A percentile compares a stretch with the other conserved stretches of the same genome.
These are phyloP conservation scores for Tylopilus orsonianus DNA, from an alignment of 1,284 basidiomycete species.

Conservation along the genomic window DNA sequence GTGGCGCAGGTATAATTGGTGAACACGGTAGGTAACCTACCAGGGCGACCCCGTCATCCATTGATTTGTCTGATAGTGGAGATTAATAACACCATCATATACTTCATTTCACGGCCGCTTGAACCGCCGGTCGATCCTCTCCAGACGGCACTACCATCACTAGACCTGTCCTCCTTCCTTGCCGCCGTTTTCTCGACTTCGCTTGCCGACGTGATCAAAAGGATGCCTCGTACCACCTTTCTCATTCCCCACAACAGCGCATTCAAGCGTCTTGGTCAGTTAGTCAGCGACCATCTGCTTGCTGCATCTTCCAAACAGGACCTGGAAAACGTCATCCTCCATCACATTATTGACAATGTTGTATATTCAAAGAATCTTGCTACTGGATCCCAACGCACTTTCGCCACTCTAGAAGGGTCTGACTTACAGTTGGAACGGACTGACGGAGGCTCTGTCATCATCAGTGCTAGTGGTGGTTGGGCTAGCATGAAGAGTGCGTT, in stretches of 20 bases:
- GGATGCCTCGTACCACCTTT: slow-evolving; percentile 73
- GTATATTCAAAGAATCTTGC: slow-evolving; percentile 69
- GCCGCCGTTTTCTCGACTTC: slow-evolving; percentile 86
- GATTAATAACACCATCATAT: slow-evolving; percentile 80
- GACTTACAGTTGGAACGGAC: slow-evolving; percentile 62
- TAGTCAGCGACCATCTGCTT: slow-evolving; percentile 88
- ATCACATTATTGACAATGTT: slow-evolving; percentile 80
- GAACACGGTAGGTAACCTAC: slow-evolving; percentile 59
- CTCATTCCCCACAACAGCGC: slow-evolving; percentile 89
- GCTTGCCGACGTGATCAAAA: slow-evolving; percentile 70
- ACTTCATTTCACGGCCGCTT: slow-evolving; percentile 85
- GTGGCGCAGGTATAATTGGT: slow-evolving; percentile 79
- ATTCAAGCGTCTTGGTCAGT: slow-evolving; percentile 79
- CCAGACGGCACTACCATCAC: slow-evolving; percentile 77
- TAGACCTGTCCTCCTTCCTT: slow-evolving; percentile 87
- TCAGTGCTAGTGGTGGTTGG: slow-evolving; percentile 76
- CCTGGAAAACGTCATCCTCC: slow-evolving; percentile 78
- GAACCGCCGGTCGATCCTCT: slow-evolving; percentile 81
- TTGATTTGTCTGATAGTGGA: slow-evolving; percentile 48
- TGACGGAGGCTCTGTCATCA: slow-evolving; percentile 48
- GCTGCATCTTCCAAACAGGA: slow-evolving; percentile 74
- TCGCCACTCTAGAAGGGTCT: slow-evolving; percentile 70
- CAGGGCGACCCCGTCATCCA: neutral
- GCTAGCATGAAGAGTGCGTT: slow-evolving; percentile 61
- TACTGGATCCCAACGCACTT: slow-evolving; percentile 67